These are phyloP conservation scores for Gilbertella persicaria DNA, from an alignment of 371 early-diverging fungal species.

Conservation along the genomic window DNA sequence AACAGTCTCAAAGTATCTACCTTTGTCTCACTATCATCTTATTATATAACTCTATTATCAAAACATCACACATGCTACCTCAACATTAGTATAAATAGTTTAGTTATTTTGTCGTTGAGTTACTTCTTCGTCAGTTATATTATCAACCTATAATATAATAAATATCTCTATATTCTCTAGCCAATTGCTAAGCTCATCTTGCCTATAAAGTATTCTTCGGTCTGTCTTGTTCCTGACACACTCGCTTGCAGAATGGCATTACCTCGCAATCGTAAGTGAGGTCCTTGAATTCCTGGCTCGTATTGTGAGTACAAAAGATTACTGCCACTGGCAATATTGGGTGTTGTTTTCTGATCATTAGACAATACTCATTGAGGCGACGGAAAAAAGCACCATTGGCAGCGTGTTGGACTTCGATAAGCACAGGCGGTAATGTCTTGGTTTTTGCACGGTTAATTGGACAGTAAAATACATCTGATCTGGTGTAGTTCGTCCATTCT, in stretches of 20 bases:
- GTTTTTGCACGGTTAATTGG: slow-evolving; percentile 7
- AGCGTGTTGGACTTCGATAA: slow-evolving; percentile 13
- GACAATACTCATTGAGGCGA: slow-evolving; percentile 9
- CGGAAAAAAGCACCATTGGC: slow-evolving; percentile 6
- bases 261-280: slow-evolving; percentile 9
- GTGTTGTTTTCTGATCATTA: slow-evolving; percentile 4
- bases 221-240: too few relatives aligned
- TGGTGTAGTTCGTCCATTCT: slow-evolving; percentile 9
- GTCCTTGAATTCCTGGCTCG: slow-evolving; percentile 11
- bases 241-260: slow-evolving; percentile 6
- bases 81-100: too few relatives aligned
- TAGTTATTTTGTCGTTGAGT: too few relatives aligned
- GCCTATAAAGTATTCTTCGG: too few relatives aligned
- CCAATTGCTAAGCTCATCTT: too few relatives aligned
- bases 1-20: too few relatives aligned
- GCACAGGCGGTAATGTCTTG: slow-evolving; percentile 9
- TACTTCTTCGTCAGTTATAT: too few relatives aligned
- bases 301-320: slow-evolving; percentile 12
- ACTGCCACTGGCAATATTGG: slow-evolving; percentile 6
- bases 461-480: slow-evolving; percentile 12
- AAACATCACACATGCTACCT: too few relatives aligned
- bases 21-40: too few relatives aligned
- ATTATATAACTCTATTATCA: too few relatives aligned
- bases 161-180: too few relatives aligned
- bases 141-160: too few relatives aligned